Evolutionary conservation across 805 yeast species (phyloP), one percentile per base, ranked within the genome.

Genomic region (Kodamaea kaohsiungensis): DNA sequence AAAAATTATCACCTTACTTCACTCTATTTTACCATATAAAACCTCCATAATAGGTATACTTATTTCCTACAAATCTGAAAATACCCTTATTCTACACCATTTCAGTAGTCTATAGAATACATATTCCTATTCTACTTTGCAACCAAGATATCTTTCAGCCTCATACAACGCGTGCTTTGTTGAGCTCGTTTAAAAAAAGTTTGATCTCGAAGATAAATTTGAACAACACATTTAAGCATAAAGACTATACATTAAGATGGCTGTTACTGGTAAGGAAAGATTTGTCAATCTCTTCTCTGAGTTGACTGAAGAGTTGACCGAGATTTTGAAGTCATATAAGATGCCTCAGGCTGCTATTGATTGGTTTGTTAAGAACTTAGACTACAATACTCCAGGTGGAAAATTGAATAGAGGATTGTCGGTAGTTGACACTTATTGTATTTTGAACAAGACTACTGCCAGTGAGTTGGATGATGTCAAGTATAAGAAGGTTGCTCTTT

Each of bases 321-420:
- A 80, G 17, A 81, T 85, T 48, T 75, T 89, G 56, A 73, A 71
- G 46, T 75, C 75, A 50, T 89, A 91, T 72, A 89, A 91, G 53
- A 88, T 95, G 85, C 91, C 97, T 30, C 72, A 78, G 52, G 95
- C 89, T 58, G 98, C 97, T 39, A 81, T 88, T 54, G 83, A 81
- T 25, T 95, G 99, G 98, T 90, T 84, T 72, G 82, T 79, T 61
- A 80, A 80, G 60, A 85, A 78, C 60, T 76, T 93, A 68, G 75
- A 86, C 64, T 89, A 93, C 78, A 95, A 95, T 77, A 86, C 96
- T 4, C 93, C 97, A 55, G 97, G 98, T 56, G 99, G 99, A 49
- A 95, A 95, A 73, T 81, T 91, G 68, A 95, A 95, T 82, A 84
- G 99, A 70, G 99, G 99, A 33, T 76, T 95, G 55, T 90, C 98